Conservation (phyloP, 495 filamentous ascomycete genomes). For the Daldinia concentrica region DNA sequence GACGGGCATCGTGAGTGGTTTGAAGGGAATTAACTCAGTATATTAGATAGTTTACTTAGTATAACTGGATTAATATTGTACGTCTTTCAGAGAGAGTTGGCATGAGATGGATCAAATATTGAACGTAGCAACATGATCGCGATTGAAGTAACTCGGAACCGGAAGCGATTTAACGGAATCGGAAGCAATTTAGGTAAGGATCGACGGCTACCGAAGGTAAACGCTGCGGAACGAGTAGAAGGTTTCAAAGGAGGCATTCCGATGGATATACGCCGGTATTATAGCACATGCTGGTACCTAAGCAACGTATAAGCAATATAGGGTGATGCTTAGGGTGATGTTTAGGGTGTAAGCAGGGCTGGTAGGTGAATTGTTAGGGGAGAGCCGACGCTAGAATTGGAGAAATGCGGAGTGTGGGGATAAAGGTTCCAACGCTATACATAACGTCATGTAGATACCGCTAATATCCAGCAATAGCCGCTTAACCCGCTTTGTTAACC, state of each 20-base stretch:
- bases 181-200: constrained; percentile 12
- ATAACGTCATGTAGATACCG: constrained; percentile 6
- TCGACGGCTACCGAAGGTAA: constrained; percentile 40
- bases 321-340: background rate
- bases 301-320: constrained; percentile 2
- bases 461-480: constrained; percentile 42
- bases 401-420: constrained; percentile 29
- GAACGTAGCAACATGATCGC: constrained; percentile 15
- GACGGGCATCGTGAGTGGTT: constrained; percentile 61
- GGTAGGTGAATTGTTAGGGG: background rate
- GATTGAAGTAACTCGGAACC: background rate
- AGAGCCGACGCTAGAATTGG: constrained; percentile 12
- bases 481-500: background rate
- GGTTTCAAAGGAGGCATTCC: constrained; percentile 2
- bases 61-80: constrained; percentile 15
- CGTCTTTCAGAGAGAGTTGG: background rate
- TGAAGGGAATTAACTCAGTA: background rate
- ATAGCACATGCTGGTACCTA: background rate
- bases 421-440: background rate
- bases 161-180: background rate
- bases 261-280: background rate
- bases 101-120: constrained; percentile 2
- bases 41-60: background rate
- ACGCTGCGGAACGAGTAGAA: constrained; percentile 24
- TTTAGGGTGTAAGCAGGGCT: background rate